Conservation (phyloP, 2,329 filamentous ascomycete species). For the Ceratocystis cubensis region DNA sequence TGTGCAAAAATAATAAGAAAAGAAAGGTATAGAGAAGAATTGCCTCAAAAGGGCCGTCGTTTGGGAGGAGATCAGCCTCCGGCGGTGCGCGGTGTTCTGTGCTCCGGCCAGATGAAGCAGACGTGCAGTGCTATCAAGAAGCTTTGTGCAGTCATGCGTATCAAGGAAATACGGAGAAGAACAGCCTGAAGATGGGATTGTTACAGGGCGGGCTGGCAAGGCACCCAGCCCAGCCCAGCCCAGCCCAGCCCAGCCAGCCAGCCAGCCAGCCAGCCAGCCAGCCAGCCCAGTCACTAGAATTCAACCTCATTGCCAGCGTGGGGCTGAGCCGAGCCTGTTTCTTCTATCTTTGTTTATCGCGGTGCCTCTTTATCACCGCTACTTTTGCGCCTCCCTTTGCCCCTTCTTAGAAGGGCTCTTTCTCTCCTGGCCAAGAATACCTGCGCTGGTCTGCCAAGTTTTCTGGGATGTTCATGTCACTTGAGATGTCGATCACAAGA, state of each 20-base stretch:
- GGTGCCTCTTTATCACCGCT: neutral
- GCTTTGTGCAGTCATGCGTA: too few species aligned
- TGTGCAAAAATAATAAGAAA: neutral
- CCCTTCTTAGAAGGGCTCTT: neutral
- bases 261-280: neutral
- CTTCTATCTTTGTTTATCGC: neutral
- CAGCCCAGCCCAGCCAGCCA: too few species aligned
- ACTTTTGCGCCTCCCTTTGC: neutral
- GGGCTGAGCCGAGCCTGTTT: too few species aligned
- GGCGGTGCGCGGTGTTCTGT: neutral
- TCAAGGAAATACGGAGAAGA: too few species aligned
- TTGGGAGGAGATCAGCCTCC: neutral
- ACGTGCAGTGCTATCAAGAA: too few species aligned
- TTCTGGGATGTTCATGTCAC: neutral
- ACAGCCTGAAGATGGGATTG: too few species aligned
- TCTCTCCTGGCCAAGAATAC: neutral
- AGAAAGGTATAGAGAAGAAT: neutral
- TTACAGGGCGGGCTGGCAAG: too few species aligned
- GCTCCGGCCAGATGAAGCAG: too few species aligned
- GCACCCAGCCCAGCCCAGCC: too few species aligned
- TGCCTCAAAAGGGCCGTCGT: neutral
- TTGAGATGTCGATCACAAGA: conserved; percentile 7
- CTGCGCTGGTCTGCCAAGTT: neutral
- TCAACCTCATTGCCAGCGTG: neutral
- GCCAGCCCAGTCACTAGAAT: neutral